Base-by-base conservation (phyloP, 2,329 filamentous ascomycete genomes). In the Talaromyces rugulosus region DNA sequence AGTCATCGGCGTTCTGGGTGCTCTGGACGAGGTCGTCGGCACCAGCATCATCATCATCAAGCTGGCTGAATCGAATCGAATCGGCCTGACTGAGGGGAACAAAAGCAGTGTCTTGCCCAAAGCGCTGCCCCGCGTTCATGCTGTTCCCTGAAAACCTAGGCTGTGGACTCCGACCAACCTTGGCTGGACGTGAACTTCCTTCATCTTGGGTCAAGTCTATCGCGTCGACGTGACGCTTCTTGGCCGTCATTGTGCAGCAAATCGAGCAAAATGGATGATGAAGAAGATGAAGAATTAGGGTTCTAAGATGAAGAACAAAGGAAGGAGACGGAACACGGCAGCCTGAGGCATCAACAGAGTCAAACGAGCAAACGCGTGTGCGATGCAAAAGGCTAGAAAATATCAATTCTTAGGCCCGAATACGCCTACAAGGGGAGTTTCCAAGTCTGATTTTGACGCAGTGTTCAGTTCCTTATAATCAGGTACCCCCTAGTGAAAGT, bases 31-130 rank as follows among this genome's bases (percentile, higher is more conserved):
- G 31, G 47, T 71, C 68, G 4, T 68, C 63, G 27, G 75, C 76
- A 40, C 68, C 66, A n/a, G 67, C 71, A 56, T 78, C 76, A 5
- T 77, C 74, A 27, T 76, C 75, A 31, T 75, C 74, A 5, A 67
- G 69, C 1, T 66, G 70, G 8, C 65, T 58, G 50, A 68, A 67
- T 56, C 72, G 71, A 42, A 55, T 55, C 16, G 33, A 33, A 23
- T 33, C 30, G 6, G 71, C 66, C 47, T 75, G 74, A 36, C 65
- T 71, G 23, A 75, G 62, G n/a, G 74, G 70, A 11, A 76, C 63
- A 18, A 69, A 75, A 5, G 70, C 63, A 23, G 68, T 62, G 8
- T 63, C 60, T 63, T 73, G 63, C 2, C 71, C 71, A 61, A 75
- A 68, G 34, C 69, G 70, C 60, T 72, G 68, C 4, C 67, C 70